phyloP scores from a whole-genome alignment of 805 yeast genomes.

The Ogataea ramenticola region DNA sequence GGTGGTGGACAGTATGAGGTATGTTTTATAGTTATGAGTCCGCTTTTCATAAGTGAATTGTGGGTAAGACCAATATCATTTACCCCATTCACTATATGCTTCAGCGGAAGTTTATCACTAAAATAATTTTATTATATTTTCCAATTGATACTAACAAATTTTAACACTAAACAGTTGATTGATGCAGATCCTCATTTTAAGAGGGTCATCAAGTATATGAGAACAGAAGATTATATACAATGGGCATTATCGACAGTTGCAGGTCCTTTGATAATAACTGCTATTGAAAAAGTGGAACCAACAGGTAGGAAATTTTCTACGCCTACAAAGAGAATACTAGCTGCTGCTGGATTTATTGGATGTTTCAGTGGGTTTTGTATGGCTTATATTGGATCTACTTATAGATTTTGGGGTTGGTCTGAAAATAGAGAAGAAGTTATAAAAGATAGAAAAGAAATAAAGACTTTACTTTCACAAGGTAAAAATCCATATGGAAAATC shows the following conservation, averaged over 20 bases:
- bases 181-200: conserved; percentile 75
- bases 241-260: conserved; percentile 41
- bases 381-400: conserved; percentile 60
- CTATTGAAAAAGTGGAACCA: conserved; percentile 42
- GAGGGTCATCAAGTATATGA: conserved; percentile 65
- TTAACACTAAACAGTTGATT: no score
- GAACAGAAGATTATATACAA: conserved; percentile 55
- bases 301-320: conserved; percentile 33
- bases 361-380: conserved; percentile 64
- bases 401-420: conserved; percentile 70
- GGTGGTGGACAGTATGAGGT: neutral
- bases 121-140: no score
- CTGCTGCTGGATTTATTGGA: conserved; percentile 60
- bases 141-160: no score
- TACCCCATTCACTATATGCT: no score
- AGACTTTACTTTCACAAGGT: conserved; percentile 56
- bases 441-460: conserved; percentile 69
- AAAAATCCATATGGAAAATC: conserved; percentile 63
- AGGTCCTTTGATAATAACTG: conserved; percentile 39
- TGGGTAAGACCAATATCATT: no score
- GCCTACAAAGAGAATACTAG: conserved; percentile 47
- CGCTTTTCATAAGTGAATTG: neutral
- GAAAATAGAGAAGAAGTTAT: conserved; percentile 68
- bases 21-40: neutral
- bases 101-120: no score